These are phyloP conservation scores for Cladosporium velox DNA, from an alignment of 2,329 filamentous ascomycete genomes.

Conservation along the genomic window DNA sequence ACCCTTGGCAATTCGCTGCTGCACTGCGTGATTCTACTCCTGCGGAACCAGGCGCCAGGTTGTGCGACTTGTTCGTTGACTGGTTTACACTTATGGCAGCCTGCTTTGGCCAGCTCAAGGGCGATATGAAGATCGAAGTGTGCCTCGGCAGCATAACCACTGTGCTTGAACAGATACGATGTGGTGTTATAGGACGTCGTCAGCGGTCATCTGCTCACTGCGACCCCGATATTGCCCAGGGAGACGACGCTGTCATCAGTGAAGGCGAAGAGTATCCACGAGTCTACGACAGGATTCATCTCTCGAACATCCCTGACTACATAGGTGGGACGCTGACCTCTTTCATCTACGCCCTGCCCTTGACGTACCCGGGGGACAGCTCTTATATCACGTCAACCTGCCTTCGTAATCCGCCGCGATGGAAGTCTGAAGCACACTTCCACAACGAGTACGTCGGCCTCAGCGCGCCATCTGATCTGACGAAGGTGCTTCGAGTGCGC, in stretches of 20 bases:
- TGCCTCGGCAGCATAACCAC: background rate
- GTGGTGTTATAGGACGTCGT: constrained; percentile 4
- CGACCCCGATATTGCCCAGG: background rate
- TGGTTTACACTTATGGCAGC: background rate
- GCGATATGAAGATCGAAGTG: background rate
- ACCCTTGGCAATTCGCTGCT: background rate
- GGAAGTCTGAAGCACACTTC: background rate
- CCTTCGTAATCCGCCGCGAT: constrained; percentile 18
- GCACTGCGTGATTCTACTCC: background rate
- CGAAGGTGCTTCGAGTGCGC: background rate
- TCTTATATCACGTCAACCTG: constrained; percentile 20
- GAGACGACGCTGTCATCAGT: background rate
- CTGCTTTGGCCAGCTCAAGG: background rate
- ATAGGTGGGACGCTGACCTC: constrained; percentile 10
- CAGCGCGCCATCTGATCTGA: background rate
- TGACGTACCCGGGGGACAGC: background rate
- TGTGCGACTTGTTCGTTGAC: background rate
- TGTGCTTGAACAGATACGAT: constrained; percentile 5
- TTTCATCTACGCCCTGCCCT: constrained; percentile 14
- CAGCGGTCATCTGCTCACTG: background rate
- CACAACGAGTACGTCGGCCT: constrained; percentile 14
- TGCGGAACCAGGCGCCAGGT: background rate
- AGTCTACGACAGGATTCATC: constrained; percentile 15
- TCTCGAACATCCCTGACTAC: constrained; percentile 19
- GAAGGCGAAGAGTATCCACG: background rate